These are phyloP conservation scores for Penicillium corylophilum DNA, from an alignment of 2,329 filamentous ascomycete genomes.

Conservation along the genomic window DNA sequence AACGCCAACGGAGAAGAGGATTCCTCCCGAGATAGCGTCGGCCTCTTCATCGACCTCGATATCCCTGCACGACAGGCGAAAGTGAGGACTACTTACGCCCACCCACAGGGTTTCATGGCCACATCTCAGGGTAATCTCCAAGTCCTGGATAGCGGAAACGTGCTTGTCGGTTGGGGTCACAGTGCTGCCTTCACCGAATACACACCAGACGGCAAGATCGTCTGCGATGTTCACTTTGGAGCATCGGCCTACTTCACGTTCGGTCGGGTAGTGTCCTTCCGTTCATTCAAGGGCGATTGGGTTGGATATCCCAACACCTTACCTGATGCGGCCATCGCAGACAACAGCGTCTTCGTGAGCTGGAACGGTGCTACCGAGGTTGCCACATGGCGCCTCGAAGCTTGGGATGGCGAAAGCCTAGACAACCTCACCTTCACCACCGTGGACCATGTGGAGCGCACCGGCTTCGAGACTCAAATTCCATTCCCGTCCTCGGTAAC, in stretches of 20 bases:
- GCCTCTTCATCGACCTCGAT: conserved; percentile 18
- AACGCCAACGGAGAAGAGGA: conserved; percentile 19
- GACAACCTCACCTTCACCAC: conserved; percentile 15
- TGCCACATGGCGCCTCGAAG: conserved; percentile 26
- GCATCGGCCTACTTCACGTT: conserved; percentile 49
- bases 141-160: conserved; percentile 40
- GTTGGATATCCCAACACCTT: conserved; percentile 48
- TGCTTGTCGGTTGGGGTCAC: conserved; percentile 53
- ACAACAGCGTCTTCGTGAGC: conserved; percentile 28
- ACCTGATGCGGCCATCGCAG: conserved; percentile 22
- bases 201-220: conserved; percentile 20
- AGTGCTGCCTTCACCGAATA: conserved; percentile 53
- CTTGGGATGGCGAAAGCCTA: conserved; percentile 16
- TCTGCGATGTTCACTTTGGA: conserved; percentile 35
- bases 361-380: conserved; percentile 42
- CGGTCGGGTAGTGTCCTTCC: conserved; percentile 55
- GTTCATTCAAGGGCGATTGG: conserved; percentile 56
- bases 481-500: conserved; percentile 6
- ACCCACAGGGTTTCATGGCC: conserved; percentile 19
- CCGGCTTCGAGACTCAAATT: conserved; percentile 25
- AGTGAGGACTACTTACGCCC: conserved; percentile 14
- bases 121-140: conserved; percentile 23
- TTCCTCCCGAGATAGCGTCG: conserved; percentile 15
- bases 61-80: conserved; percentile 5
- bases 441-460: conserved; percentile 14